These are phyloP conservation scores for Taphrina deformans DNA, from an alignment of 1,139 yeast genomes.

Conservation along the genomic window DNA sequence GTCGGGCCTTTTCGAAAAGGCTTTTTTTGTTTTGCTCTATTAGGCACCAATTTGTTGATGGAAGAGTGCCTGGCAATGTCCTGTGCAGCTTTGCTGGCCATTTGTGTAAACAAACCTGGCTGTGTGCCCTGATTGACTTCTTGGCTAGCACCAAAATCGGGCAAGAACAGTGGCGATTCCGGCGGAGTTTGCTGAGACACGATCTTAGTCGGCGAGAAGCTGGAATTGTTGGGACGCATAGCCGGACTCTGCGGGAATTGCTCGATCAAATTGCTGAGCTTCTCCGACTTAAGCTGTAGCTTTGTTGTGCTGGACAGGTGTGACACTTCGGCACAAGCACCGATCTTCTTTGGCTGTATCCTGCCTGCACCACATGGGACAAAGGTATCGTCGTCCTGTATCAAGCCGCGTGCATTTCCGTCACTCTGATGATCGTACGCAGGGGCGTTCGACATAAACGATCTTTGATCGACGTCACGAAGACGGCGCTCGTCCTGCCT, in stretches of 20 bases:
- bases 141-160: constrained; percentile 1
- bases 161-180: constrained; percentile 1
- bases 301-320: not conserved
- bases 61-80: constrained; percentile 7
- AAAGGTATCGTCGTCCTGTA: not conserved
- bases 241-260: not conserved
- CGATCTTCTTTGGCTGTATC: not conserved
- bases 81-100: not conserved
- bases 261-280: not conserved
- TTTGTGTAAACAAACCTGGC: constrained; percentile 5
- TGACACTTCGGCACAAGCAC: not conserved
- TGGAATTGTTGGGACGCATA: not conserved
- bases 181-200: not conserved
- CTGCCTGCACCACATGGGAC: not conserved
- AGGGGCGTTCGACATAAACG: not conserved
- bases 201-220: not conserved
- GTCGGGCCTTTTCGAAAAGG: not conserved
- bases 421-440: not conserved
- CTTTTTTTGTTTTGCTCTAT: not conserved
- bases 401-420: not conserved
- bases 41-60: not conserved
- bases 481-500: not conserved
- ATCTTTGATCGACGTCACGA: no score
- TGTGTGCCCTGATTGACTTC: not conserved
- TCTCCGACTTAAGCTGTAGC: not conserved